Conservation (phyloP, 1,139 yeast species). For the Spathaspora sp. region DNA sequence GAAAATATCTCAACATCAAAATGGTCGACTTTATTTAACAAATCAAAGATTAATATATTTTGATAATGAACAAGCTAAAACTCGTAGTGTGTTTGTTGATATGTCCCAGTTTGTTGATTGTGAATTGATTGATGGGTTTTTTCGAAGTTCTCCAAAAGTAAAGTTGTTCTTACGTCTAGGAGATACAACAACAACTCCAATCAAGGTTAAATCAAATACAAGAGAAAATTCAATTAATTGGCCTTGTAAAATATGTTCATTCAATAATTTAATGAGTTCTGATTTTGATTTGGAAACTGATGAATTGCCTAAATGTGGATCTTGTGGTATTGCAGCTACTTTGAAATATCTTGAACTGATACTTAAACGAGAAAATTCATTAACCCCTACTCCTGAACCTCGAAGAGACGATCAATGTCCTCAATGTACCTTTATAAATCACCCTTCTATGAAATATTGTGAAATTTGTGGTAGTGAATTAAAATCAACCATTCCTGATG, state of each 20-base stretch:
- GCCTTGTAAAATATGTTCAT: slow-evolving; percentile 85
- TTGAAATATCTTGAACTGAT: slow-evolving; percentile 13
- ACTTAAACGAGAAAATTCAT: slow-evolving; percentile 4
- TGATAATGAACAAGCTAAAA: slow-evolving; percentile 46
- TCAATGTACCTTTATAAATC: slow-evolving; percentile 82
- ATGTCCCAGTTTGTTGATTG: slow-evolving; percentile 44
- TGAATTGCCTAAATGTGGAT: slow-evolving; percentile 57
- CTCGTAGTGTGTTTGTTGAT: slow-evolving; percentile 48
- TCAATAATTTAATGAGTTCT: slow-evolving; percentile 51
- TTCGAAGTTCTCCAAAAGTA: slow-evolving; percentile 79
- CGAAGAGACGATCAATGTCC: slow-evolving; percentile 60
- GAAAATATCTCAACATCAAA: slow-evolving; percentile 63
- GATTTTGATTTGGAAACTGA: slow-evolving; percentile 33
- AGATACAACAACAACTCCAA: background rate
- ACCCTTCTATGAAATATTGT: slow-evolving; percentile 72
- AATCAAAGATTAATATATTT: slow-evolving; percentile 71
- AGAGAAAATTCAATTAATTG: slow-evolving; percentile 42
- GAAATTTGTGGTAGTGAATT: slow-evolving; percentile 83
- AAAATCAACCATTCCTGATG: slow-evolving; percentile 19
- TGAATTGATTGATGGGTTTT: slow-evolving; percentile 60
- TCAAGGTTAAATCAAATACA: background rate
- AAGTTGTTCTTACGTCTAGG: slow-evolving; percentile 27
- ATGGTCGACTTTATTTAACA: slow-evolving; percentile 79
- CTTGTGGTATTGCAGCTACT: slow-evolving; percentile 66
- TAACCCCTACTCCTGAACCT: slow-evolving; percentile 8